These are phyloP conservation scores for Zymoseptoria crescenta DNA, from an alignment of 2,329 filamentous ascomycete species.

Conservation along the genomic window DNA sequence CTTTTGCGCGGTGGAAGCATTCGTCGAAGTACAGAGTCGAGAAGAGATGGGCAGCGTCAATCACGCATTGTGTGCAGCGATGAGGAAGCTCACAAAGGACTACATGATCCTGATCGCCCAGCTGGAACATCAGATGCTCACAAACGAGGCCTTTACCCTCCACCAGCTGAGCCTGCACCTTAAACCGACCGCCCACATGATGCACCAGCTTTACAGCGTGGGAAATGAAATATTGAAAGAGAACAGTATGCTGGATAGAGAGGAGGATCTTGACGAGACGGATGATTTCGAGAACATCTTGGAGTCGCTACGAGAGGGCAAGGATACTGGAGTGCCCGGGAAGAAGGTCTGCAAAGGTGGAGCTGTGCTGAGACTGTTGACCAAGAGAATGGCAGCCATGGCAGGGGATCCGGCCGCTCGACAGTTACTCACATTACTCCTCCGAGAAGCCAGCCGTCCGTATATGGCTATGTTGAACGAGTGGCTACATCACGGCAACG, in stretches of 20 bases:
- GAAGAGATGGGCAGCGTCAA: conserved; percentile 92
- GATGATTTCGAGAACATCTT: conserved; percentile 89
- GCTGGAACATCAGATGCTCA: conserved; percentile 85
- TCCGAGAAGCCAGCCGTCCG: conserved; percentile 81
- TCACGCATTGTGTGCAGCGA: conserved; percentile 90
- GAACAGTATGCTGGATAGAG: conserved; percentile 79
- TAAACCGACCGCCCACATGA: conserved; percentile 81
- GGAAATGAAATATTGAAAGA: conserved; percentile 80
- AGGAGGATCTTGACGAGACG: conserved; percentile 54
- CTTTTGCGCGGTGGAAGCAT: conserved; percentile 82
- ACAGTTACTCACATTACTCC: conserved; percentile 67
- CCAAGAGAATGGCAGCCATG: conserved; percentile 76
- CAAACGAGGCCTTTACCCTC: conserved; percentile 79
- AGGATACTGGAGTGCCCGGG: conserved; percentile 71
- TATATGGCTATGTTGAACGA: conserved; percentile 99
- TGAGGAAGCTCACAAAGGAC: conserved; percentile 84
- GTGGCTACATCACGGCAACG: conserved; percentile 93
- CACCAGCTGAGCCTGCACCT: conserved; percentile 90
- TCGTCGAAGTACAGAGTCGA: conserved; percentile 87
- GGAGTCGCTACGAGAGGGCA: conserved; percentile 79
- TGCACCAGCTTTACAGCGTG: conserved; percentile 80
- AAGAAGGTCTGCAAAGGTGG: conserved; percentile 98
- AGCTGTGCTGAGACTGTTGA: conserved; percentile 81
- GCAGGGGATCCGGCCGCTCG: conserved; percentile 88
- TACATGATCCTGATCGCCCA: conserved; percentile 90